These are phyloP conservation scores for Colletotrichum falcatum DNA, from an alignment of 2,329 filamentous ascomycete species.

Conservation along the genomic window DNA sequence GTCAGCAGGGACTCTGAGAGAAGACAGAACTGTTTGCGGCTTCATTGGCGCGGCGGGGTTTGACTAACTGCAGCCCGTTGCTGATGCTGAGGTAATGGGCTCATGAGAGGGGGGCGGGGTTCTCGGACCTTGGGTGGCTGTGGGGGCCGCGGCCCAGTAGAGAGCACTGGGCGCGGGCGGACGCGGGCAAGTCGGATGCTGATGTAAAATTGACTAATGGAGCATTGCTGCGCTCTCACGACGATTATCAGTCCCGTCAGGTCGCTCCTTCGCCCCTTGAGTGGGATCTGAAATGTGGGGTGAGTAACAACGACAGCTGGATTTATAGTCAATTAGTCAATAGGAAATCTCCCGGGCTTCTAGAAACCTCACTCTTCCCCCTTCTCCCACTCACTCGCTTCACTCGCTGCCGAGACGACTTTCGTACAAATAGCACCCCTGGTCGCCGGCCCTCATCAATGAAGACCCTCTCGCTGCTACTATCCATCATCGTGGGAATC, in stretches of 20 bases:
- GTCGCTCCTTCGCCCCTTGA: not conserved
- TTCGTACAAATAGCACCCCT: slow-evolving; percentile 20
- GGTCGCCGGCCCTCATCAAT: slow-evolving; percentile 43
- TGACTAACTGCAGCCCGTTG: not conserved
- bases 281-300: slow-evolving; percentile 8
- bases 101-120: not conserved
- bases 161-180: not conserved
- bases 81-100: slow-evolving; percentile 2
- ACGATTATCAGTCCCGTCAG: not conserved
- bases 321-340: slow-evolving; percentile 11
- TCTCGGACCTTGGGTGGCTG: not conserved
- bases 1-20: not conserved
- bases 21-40: slow-evolving; percentile 8
- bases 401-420: not conserved
- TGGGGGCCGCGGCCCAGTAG: not conserved
- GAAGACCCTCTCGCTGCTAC: slow-evolving; percentile 48
- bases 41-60: not conserved
- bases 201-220: slow-evolving; percentile 49
- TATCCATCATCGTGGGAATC: slow-evolving; percentile 48
- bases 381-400: not conserved
- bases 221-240: slow-evolving; percentile 30
- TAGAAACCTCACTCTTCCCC: slow-evolving; percentile 4
- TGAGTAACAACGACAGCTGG: not conserved
- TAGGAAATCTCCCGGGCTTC: not conserved
- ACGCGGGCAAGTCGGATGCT: slow-evolving; percentile 43